Percentiles rank a stretch among this genome's conserved stretches.
These are phyloP conservation scores for Cladosporium cucumerinum DNA, from an alignment of 2,329 filamentous ascomycete genomes.

Conservation along the genomic window DNA sequence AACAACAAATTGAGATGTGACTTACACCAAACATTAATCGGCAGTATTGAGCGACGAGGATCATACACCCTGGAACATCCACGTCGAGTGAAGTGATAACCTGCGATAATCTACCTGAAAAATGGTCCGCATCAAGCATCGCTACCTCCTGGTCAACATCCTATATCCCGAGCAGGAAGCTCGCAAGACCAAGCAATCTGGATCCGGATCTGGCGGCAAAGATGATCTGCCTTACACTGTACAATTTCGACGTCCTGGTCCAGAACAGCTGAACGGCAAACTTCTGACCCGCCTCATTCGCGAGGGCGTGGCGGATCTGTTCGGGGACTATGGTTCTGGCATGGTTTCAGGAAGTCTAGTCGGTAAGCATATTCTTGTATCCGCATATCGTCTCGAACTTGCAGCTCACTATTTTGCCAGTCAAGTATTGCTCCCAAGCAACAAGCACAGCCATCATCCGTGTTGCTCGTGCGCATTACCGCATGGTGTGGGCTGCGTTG, in stretches of 20 bases:
- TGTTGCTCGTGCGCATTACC: constrained; percentile 76
- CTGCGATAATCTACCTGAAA: background rate
- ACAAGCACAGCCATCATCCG: constrained; percentile 92
- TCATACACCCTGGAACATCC: background rate
- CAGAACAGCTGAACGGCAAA: constrained; percentile 64
- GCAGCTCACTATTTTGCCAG: constrained; percentile 42
- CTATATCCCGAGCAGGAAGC: constrained; percentile 67
- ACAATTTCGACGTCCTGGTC: constrained; percentile 74
- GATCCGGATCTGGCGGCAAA: constrained; percentile 36
- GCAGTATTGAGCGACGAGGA: background rate
- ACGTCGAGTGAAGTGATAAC: background rate
- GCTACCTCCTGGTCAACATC: constrained; percentile 92
- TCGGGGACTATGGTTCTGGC: constrained; percentile 86
- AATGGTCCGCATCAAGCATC: constrained; percentile 96
- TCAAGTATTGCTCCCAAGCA: constrained; percentile 89
- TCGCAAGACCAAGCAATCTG: constrained; percentile 25
- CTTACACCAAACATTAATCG: too few species aligned
- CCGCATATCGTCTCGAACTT: background rate
- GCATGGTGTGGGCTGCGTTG: constrained; percentile 85
- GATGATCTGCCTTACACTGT: constrained; percentile 57
- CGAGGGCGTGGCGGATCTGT: constrained; percentile 66
- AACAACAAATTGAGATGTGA: background rate
- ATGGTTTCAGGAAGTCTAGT: constrained; percentile 66
- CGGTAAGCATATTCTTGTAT: constrained; percentile 47
- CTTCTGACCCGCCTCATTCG: constrained; percentile 67